Evolutionary conservation across 2,329 filamentous ascomycete species (phyloP).

Genomic region (Tolypocladium paradoxum): DNA sequence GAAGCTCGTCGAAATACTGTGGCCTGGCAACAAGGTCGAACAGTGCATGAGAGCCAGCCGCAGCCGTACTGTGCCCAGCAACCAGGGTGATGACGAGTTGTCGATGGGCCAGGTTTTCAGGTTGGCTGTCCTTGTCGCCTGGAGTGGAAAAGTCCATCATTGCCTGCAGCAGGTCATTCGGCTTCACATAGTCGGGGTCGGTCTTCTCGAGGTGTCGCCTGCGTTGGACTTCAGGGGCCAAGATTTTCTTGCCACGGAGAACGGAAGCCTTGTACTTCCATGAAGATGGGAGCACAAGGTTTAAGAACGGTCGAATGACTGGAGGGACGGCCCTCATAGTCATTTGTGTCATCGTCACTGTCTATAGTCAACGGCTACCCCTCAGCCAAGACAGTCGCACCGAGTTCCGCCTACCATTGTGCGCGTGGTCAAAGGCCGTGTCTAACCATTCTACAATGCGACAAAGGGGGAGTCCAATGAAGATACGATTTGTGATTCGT

Average conservation of each 20-base stretch:
- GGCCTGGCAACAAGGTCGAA: slow-evolving; percentile 2
- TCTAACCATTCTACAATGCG: slow-evolving; percentile 4
- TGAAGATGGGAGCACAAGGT: slow-evolving; percentile 2
- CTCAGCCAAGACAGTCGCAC: background rate
- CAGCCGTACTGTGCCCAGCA: slow-evolving; percentile 6
- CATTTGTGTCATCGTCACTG: slow-evolving; percentile 7
- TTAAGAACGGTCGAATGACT: background rate
- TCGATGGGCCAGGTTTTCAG: slow-evolving; percentile 1
- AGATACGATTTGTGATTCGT: slow-evolving; percentile 3
- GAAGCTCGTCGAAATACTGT: slow-evolving; percentile 1
- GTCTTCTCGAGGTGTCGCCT: slow-evolving; percentile 1
- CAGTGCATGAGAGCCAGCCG: slow-evolving; percentile 3
- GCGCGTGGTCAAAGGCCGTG: background rate
- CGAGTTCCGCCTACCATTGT: slow-evolving; percentile 1
- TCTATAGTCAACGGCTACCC: background rate
- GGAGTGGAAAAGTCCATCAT: slow-evolving; percentile 3
- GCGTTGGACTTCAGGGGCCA: slow-evolving; percentile 3
- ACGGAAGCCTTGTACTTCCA: slow-evolving; percentile 1
- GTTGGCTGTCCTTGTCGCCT: background rate
- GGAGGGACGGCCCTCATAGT: slow-evolving; percentile 3
- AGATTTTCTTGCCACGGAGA: background rate
- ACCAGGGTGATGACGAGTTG: slow-evolving; percentile 2
- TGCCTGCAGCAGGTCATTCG: slow-evolving; percentile 4
- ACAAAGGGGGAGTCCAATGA: slow-evolving; percentile 4
- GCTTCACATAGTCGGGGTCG: background rate